A percentile compares a stretch with the other conserved stretches of the same genome.
Evolutionary conservation across 371 early-diverging fungal species (phyloP).

Genomic region (Mucor velutinosus): DNA sequence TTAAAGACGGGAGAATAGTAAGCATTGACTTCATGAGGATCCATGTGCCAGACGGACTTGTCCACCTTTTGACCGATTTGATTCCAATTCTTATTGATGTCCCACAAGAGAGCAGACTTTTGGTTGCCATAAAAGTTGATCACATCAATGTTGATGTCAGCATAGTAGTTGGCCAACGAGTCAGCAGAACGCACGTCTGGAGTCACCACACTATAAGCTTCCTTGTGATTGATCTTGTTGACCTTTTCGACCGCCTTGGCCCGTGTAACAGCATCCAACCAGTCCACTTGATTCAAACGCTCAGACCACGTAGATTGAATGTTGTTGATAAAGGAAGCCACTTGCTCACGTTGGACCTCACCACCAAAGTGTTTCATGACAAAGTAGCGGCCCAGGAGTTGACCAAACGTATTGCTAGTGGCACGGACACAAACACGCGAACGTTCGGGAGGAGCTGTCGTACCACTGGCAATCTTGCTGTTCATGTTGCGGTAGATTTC

Average conservation of each 20-base stretch:
- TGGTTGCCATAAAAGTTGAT: conserved; percentile 50
- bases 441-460: conserved; percentile 39
- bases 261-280: conserved; percentile 58
- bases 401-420: conserved; percentile 48
- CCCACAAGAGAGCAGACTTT: conserved; percentile 30
- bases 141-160: conserved; percentile 23
- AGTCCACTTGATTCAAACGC: conserved; percentile 42
- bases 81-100: conserved; percentile 21
- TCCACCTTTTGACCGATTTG: conserved; percentile 48
- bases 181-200: conserved; percentile 53
- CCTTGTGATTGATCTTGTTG: conserved; percentile 39
- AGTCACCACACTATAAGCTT: conserved; percentile 50
- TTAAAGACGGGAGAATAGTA: conserved; percentile 57
- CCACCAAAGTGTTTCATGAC: conserved; percentile 49
- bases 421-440: conserved; percentile 46
- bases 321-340: conserved; percentile 32
- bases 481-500: conserved; percentile 17
- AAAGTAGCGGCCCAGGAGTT: conserved; percentile 59
- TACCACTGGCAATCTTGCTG: conserved; percentile 34
- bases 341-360: conserved; percentile 29
- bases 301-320: conserved; percentile 37
- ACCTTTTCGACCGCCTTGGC: conserved; percentile 54
- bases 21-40: conserved; percentile 64
- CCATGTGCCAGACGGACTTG: conserved; percentile 55
- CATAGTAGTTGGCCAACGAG: conserved; percentile 49